These are phyloP conservation scores for Chlamydomonas asymmetrica DNA, from an alignment of 139 green algal genomes.

Conservation along the genomic window DNA sequence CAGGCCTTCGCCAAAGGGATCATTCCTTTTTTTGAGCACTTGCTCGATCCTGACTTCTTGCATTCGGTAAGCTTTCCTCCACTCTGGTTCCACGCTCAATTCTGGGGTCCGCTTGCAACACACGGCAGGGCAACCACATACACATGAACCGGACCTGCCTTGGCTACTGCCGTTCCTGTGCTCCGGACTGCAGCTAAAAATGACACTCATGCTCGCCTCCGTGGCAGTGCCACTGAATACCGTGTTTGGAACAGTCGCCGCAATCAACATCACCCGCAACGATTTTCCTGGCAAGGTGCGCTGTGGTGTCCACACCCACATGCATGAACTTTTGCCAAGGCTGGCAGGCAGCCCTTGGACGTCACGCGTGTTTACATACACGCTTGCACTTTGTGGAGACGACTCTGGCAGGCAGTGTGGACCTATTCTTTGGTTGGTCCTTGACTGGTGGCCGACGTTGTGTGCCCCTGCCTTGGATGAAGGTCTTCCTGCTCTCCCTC, in stretches of 20 bases:
- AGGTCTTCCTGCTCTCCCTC: conserved; percentile 71
- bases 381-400: no score
- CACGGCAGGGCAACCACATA: background rate
- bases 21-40: conserved; percentile 70
- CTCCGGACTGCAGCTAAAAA: conserved; percentile 12
- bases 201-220: conserved; percentile 55
- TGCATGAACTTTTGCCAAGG: no score
- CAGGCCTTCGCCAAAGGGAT: conserved; percentile 80
- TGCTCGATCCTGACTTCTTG: conserved; percentile 81
- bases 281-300: conserved; percentile 81
- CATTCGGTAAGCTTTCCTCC: conserved; percentile 61
- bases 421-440: no score
- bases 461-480: no score
- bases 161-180: background rate
- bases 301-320: no score
- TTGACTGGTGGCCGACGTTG: no score
- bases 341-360: no score
- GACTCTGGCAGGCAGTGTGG: no score
- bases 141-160: background rate
- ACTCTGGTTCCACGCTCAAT: background rate
- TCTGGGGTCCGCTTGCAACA: background rate
- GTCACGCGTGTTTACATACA: no score
- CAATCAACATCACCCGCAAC: conserved; percentile 77
- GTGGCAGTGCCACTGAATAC: conserved; percentile 85
- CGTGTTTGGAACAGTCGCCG: conserved; percentile 72